Base-by-base conservation (phyloP, 306 rosid species). In the Trichosanthes truncata region DNA sequence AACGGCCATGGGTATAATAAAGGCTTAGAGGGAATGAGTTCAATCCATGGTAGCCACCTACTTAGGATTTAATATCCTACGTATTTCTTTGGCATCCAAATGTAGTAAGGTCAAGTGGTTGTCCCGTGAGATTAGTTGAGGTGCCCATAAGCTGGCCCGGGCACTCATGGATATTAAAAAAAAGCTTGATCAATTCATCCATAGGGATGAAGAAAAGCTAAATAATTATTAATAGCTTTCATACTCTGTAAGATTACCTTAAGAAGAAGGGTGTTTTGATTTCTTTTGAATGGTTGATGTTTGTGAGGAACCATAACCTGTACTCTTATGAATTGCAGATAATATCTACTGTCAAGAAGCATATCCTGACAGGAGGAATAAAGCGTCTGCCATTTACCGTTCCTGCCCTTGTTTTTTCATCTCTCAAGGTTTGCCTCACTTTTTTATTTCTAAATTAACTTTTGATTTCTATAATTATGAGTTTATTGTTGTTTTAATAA, bases 381-480 rank as follows among this genome's bases (percentile, higher is more conserved):
- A 93, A 85, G 84, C 98, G 99, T 60, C 84, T 96, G n/a, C 96
- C 93, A 48, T 96, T 88, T 83, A 96, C 98, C 26, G 82, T 91
- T 82, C 98, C 99, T 45, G 91, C 99, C 84, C 89, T 96, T 38
- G 88, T 96, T 77, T 91, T 93, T 88, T 89, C 93, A 85, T 89
- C 93, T 61, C 85, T 96, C 21, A 96, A 96, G 99, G 99, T 96
- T 80, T 82, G 85, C 43, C 66, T 80, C 82, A 45, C 56, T 36
- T 67, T 36, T 67, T 20, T 20, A 40, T 67, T 38, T 9, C 20
- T n/a, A 67, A 38, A 36, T 38, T 20, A 36, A 35, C 15, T 3
- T 36, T 67, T 38, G n/a, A 12, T 23, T 43, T 17, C 5, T 43
- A 15, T 26, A 71, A 23, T 13, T 13, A 41, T 12, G 21, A 45